Evolutionary conservation across 2,329 filamentous ascomycete genomes (phyloP).

Genomic region (Sarocladium strictum): DNA sequence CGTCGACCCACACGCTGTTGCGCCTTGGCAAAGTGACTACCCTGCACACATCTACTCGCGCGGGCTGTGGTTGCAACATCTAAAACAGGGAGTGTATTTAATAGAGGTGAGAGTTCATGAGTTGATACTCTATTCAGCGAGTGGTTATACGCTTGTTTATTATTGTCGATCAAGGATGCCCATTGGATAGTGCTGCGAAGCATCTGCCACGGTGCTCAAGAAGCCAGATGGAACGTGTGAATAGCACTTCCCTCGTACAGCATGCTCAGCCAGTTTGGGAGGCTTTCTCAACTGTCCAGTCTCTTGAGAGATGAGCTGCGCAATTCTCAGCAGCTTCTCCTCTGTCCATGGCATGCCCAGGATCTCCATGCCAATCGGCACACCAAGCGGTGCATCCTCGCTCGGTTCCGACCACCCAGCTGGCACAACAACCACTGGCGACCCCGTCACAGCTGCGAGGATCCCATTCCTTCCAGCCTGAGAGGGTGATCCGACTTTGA

Average conservation of each 20-base stretch:
- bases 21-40: neutral
- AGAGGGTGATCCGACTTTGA: slow-evolving; percentile 10
- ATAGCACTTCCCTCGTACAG: neutral
- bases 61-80: no score
- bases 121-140: no score
- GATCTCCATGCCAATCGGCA: slow-evolving; percentile 12
- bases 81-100: no score
- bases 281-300: neutral
- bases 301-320: slow-evolving; percentile 4
- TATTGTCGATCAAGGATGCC: neutral
- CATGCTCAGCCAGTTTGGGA: neutral
- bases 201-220: no score
- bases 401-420: slow-evolving; percentile 7
- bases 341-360: slow-evolving; percentile 10
- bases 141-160: no score
- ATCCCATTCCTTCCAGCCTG: slow-evolving; percentile 11
- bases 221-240: neutral
- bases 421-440: slow-evolving; percentile 10
- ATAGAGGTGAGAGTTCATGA: no score
- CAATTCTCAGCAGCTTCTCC: slow-evolving; percentile 9
- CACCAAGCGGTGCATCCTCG: slow-evolving; percentile 8
- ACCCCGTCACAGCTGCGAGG: slow-evolving; percentile 10
- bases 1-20: neutral
- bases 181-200: neutral
- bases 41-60: no score